A percentile compares a stretch with the other conserved stretches of the same genome.
Conservation (phyloP, 163 green algal species). For the Chloromonas sp. region DNA sequence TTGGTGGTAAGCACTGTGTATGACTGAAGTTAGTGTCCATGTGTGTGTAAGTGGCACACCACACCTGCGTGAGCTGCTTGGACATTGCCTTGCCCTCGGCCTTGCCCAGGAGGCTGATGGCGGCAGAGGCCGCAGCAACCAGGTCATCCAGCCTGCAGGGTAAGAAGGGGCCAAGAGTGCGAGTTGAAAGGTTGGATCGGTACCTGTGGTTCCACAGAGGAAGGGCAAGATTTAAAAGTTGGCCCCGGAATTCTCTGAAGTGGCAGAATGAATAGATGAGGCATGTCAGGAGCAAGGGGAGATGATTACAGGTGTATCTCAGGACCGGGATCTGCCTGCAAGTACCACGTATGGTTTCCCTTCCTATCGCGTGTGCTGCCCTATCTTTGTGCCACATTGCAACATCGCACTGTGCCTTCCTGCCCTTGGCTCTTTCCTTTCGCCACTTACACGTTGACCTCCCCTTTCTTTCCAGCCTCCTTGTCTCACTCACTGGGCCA, state of each 20-base stretch:
- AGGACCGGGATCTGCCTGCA: too few relatives aligned
- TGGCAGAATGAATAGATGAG: too few relatives aligned
- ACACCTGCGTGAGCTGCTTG: constrained; percentile 3
- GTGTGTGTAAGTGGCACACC: too few relatives aligned
- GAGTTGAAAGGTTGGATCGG: not conserved
- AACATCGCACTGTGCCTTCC: too few relatives aligned
- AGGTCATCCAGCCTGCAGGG: constrained; percentile 11
- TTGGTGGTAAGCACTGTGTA: too few relatives aligned
- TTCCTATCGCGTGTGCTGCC: too few relatives aligned
- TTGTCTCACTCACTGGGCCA: not conserved
- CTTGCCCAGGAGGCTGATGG: not conserved
- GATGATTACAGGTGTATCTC: too few relatives aligned
- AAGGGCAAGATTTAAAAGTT: not conserved
- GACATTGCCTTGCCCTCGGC: not conserved
- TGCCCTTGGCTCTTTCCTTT: not conserved
- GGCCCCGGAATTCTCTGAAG: too few relatives aligned
- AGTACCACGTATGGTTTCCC: too few relatives aligned
- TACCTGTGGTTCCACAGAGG: not conserved
- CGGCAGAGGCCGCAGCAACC: not conserved
- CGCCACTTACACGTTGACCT: not conserved
- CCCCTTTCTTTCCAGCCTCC: not conserved
- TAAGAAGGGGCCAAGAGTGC: not conserved
- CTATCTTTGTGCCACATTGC: too few relatives aligned
- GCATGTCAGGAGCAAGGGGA: too few relatives aligned
- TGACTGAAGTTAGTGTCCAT: too few relatives aligned